A percentile compares a stretch with the other conserved stretches of the same genome.
Conservation (phyloP, 768 basidiomycete genomes). For the Mycena leptocephala region DNA sequence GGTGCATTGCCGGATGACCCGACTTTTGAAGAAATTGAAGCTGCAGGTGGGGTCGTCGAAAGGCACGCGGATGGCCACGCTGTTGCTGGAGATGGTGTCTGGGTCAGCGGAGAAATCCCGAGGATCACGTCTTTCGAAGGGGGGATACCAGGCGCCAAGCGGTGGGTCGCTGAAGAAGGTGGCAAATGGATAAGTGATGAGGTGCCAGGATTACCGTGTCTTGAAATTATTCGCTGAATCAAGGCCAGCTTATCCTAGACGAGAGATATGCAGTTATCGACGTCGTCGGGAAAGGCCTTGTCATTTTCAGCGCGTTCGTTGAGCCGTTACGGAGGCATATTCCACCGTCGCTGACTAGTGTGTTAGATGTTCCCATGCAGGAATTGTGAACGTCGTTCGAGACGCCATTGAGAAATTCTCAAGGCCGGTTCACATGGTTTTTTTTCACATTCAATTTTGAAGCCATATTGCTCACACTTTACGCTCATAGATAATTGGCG, state of each 20-base stretch:
- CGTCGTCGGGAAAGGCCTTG: slow-evolving; percentile 85
- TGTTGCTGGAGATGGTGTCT: slow-evolving; percentile 75
- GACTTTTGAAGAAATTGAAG: slow-evolving; percentile 75
- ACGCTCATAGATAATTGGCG: slow-evolving; percentile 77
- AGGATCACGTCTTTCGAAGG: slow-evolving; percentile 78
- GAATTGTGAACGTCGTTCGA: slow-evolving; percentile 87
- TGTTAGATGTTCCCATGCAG: slow-evolving; percentile 80
- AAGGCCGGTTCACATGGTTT: slow-evolving; percentile 85
- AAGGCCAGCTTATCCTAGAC: slow-evolving; percentile 80
- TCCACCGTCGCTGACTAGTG: not conserved
- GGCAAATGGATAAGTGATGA: slow-evolving; percentile 71
- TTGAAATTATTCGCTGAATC: not conserved
- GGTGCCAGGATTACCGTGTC: slow-evolving; percentile 51
- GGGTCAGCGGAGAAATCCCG: slow-evolving; percentile 88
- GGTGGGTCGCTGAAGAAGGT: slow-evolving; percentile 65
- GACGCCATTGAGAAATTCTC: slow-evolving; percentile 76
- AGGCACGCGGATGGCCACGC: slow-evolving; percentile 73
- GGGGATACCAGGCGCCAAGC: slow-evolving; percentile 78
- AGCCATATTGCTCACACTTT: slow-evolving; percentile 3
- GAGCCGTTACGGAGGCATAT: not conserved
- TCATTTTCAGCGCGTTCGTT: slow-evolving; percentile 88
- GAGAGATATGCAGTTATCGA: slow-evolving; percentile 87
- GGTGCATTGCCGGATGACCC: slow-evolving; percentile 80
- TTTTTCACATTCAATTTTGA: not conserved
- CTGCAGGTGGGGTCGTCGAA: slow-evolving; percentile 70